Base-by-base conservation (phyloP, 179 eudicot genomes). In the Corrigiola litoralis region DNA sequence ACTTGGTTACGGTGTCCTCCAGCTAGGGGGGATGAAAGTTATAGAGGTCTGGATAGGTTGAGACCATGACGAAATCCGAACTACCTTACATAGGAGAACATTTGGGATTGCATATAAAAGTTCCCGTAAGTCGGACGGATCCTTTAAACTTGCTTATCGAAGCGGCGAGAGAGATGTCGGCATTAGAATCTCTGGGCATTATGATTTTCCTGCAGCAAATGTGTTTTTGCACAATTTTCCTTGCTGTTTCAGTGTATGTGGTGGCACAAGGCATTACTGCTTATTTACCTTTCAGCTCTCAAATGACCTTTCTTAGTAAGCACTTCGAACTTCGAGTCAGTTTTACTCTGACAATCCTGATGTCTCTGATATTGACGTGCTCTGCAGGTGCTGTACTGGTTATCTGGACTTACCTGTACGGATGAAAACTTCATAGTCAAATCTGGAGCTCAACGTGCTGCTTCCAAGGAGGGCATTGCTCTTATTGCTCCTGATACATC, bases 361-460 rank as follows among this genome's bases (percentile, higher is more conserved):
- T n/a, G 29, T 42, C 12, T 48, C 17, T 60, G 61, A 66, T 48
- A 31, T 46, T 71, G 38, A 66, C 34, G 59, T 32, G 8, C 54
- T 60, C 23, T 28, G 2, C 75, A 95, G 99, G 96, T 95, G 36
- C 97, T 95, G 48, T 95, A 95, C 77, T 95, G 96, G 95, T 84
- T 95, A 28, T 95, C 99, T 72, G 99, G 99, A 40, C 89, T 95
- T 45, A 72, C 89, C 63, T 95, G 99, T 81, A 82, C 88, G 0
- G 99, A 95, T 48, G 99, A 95, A 80, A 95, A 95, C 76, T 95
- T 95, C 75, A 95, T 95, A 6, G 27, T 13, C 33, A 95, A 95
- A 58, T 86, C 99, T 64, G 99, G 99, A 68, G 99, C 99, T 63
- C 99, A 95, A 58, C 97, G 96, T 68, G 80, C 75, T 72, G 99